These are phyloP conservation scores for Ceratobasidium theobromae DNA, from an alignment of 1,284 basidiomycete genomes.

Conservation along the genomic window DNA sequence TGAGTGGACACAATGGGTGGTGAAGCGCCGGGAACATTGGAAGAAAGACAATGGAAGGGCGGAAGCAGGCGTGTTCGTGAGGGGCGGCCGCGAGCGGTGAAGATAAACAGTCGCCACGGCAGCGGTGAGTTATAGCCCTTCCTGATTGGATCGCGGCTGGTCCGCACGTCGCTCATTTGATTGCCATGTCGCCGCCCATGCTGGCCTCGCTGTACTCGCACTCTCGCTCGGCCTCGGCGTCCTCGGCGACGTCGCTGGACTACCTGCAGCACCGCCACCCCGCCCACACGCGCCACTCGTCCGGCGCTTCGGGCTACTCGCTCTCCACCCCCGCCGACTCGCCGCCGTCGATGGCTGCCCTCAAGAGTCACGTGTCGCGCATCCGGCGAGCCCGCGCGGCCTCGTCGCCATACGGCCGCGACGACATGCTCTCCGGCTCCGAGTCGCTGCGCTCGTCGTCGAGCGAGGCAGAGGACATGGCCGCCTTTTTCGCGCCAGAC, in stretches of 20 bases:
- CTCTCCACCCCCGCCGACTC: constrained; percentile 59
- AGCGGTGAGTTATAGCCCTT: not conserved
- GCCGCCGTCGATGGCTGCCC: constrained; percentile 53
- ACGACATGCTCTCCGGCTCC: constrained; percentile 51
- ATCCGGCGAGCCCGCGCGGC: constrained; percentile 63
- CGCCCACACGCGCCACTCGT: constrained; percentile 47
- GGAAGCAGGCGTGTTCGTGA: constrained; percentile 15
- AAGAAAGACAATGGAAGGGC: constrained; percentile 3
- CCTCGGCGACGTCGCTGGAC: constrained; percentile 37
- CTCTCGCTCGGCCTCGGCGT: constrained; percentile 39
- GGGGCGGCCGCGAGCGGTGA: constrained; percentile 5
- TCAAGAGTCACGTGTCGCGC: constrained; percentile 43
- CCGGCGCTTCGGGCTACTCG: constrained; percentile 47
- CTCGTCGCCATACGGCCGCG: constrained; percentile 76
- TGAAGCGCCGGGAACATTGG: not conserved
- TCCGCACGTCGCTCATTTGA: constrained; percentile 40
- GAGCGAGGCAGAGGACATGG: constrained; percentile 78
- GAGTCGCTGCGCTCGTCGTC: constrained; percentile 73
- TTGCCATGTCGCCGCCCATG: constrained; percentile 43
- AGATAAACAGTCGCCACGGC: constrained; percentile 12
- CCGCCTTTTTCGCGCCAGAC: constrained; percentile 56
- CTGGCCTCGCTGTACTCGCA: constrained; percentile 45
- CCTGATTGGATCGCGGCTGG: constrained; percentile 40
- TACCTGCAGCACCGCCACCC: constrained; percentile 32
- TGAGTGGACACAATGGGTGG: not conserved